Evolutionary conservation across 108 stramenopile species (phyloP), one percentile per base, ranked within the genome.

Genomic region (Phaeodactylum tricornutum): DNA sequence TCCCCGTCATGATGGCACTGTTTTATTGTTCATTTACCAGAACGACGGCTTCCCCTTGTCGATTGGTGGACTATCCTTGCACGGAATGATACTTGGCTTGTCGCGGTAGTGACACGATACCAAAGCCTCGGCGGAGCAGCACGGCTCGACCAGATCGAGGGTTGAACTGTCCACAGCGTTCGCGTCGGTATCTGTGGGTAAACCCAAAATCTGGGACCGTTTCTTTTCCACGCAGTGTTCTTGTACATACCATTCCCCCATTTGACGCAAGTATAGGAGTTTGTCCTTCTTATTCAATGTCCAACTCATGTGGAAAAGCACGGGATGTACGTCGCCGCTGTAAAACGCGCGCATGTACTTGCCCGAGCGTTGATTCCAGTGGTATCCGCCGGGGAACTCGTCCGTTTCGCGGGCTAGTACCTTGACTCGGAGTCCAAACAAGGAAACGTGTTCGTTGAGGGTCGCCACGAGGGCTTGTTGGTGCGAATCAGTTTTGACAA

Each of bases 231-330:
- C 22, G 49, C 84, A 87, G 16, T 39, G 16, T 15, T 79, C 80
- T 17, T 67, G 32, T 21, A 77, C 43, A 44, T 72, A 74, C 77
- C 77, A 87, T 46, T 76, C 75, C 2, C 84, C 79, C 74, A 87
- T 78, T 59, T 89, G 82, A 31, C 66, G 50, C 15, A 81, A 68
- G 48, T 65, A 86, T 4, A 51, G 41, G 1, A 86, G 29, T 59
- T 94, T 94, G 50, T 94, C 69, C 26, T 70, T 72, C 53, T 83
- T 87, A 65, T 78, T 75, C 50, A 8, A 15, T 3, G 93, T 94
- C 89, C 89, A 92, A 50, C 69, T 47, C 84, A 85, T 85, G 48
- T 85, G 84, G 26, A 85, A 76, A 0, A 71, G 47, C 47, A 52
- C 48, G 0, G 62, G 60, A 28, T 51, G 47, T 14, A 53, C 20